Conservation (phyloP, 148 eudicot species). For the Cornus florida region DNA sequence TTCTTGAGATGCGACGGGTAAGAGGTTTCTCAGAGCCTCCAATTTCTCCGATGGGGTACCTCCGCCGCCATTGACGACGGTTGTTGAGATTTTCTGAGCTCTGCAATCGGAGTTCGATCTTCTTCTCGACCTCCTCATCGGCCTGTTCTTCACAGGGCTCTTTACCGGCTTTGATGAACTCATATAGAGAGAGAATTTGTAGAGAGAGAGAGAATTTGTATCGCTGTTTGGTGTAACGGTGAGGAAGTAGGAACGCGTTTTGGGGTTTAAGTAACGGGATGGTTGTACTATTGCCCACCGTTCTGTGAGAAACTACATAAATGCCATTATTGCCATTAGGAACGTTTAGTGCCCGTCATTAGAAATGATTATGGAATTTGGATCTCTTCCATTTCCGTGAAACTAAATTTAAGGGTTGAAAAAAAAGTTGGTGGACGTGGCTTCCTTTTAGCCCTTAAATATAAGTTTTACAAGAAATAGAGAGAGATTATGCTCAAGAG, state of each 20-base stretch:
- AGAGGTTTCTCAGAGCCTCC: slow-evolving; percentile 44
- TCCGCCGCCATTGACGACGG: neutral
- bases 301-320: neutral
- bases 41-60: slow-evolving; percentile 33
- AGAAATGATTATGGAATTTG: too few species aligned
- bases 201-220: neutral
- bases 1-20: slow-evolving; percentile 14
- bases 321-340: slow-evolving; percentile 14
- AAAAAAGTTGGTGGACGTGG: too few species aligned
- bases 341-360: too few species aligned
- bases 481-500: too few species aligned
- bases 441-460: too few species aligned
- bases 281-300: slow-evolving; percentile 2
- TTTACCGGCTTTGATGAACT: slow-evolving; percentile 18
- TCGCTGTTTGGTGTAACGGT: neutral
- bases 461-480: too few species aligned
- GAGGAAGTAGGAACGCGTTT: neutral
- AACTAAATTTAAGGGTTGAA: too few species aligned
- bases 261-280: slow-evolving; percentile 27
- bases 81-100: neutral
- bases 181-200: neutral
- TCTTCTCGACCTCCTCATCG: slow-evolving; percentile 12
- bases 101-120: neutral
- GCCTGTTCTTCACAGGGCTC: slow-evolving; percentile 12
- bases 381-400: too few species aligned